These are phyloP conservation scores for Exophiala alcalophila DNA, from an alignment of 2,329 filamentous ascomycete genomes.

Conservation along the genomic window DNA sequence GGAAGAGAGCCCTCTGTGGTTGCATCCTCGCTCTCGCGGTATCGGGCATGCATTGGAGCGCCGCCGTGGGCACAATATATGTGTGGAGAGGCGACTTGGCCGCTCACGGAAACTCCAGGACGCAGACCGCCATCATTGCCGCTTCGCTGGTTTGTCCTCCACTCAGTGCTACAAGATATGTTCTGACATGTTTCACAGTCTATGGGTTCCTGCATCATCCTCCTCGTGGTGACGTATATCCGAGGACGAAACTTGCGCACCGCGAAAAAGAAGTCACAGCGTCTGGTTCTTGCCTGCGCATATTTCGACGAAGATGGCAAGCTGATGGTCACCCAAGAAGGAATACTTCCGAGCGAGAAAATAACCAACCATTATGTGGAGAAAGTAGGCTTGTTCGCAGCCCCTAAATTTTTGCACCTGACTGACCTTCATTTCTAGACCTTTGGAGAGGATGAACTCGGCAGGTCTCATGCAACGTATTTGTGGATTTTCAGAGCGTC, in stretches of 20 bases:
- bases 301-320: conserved; percentile 45
- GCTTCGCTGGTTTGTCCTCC: conserved; percentile 60
- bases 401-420: neutral
- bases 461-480: conserved; percentile 73
- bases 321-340: conserved; percentile 48
- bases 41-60: conserved; percentile 86
- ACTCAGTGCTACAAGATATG: conserved; percentile 15
- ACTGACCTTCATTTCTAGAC: conserved; percentile 35
- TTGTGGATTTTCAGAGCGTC: conserved; percentile 84
- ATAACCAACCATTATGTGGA: conserved; percentile 76
- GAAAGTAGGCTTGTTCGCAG: conserved; percentile 44
- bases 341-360: conserved; percentile 53
- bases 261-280: conserved; percentile 59
- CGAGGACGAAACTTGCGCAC: conserved; percentile 53
- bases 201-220: conserved; percentile 58
- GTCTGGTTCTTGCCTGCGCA: conserved; percentile 51
- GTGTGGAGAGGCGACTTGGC: conserved; percentile 50
- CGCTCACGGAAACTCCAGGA: conserved; percentile 38
- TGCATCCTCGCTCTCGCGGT: conserved; percentile 69
- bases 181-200: conserved; percentile 46
- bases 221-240: conserved; percentile 56
- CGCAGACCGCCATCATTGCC: conserved; percentile 70
- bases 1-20: conserved; percentile 67
- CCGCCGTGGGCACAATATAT: conserved; percentile 68
- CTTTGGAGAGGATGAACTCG: conserved; percentile 71